Evolutionary conservation across 1,284 basidiomycete species (phyloP).

Genomic region (Clitocybe nebularis): DNA sequence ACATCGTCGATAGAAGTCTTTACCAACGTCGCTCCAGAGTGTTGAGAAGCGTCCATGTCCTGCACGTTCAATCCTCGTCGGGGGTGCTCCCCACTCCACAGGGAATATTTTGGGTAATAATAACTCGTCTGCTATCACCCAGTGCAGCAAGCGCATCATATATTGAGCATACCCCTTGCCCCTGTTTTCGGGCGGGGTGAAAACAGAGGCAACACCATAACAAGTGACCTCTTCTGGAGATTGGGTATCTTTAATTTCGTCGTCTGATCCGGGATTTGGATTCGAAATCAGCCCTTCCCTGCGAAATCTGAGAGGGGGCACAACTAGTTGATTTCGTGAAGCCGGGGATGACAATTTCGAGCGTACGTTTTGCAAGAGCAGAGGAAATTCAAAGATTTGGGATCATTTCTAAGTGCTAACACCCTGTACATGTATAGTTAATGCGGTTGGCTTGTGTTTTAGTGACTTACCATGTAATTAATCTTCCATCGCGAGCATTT

Average conservation of each 20-base stretch:
- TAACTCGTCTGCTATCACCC: conserved; percentile 35
- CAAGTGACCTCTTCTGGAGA: conserved; percentile 24
- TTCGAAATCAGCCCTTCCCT: conserved; percentile 25
- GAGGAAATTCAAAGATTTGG: conserved; percentile 27
- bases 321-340: too few relatives aligned
- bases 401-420: conserved; percentile 36
- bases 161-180: conserved; percentile 45
- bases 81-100: conserved; percentile 32
- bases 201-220: conserved; percentile 49
- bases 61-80: conserved; percentile 20
- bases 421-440: conserved; percentile 30
- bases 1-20: conserved; percentile 45
- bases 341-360: too few relatives aligned
- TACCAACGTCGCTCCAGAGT: conserved; percentile 63
- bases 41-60: conserved; percentile 43
- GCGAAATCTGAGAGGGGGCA: conserved; percentile 23
- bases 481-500: conserved; percentile 28
- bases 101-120: conserved; percentile 28
- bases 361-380: conserved; percentile 20
- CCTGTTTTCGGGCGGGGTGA: conserved; percentile 40
- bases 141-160: conserved; percentile 54
- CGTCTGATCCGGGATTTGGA: neutral
- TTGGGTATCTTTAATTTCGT: conserved; percentile 3
- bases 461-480: conserved; percentile 33
- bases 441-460: neutral